A percentile compares a stretch with the other conserved stretches of the same genome.
phyloP scores from a whole-genome alignment of 192 early-diverging fungal genomes.

The Piromyces finnis region DNA sequence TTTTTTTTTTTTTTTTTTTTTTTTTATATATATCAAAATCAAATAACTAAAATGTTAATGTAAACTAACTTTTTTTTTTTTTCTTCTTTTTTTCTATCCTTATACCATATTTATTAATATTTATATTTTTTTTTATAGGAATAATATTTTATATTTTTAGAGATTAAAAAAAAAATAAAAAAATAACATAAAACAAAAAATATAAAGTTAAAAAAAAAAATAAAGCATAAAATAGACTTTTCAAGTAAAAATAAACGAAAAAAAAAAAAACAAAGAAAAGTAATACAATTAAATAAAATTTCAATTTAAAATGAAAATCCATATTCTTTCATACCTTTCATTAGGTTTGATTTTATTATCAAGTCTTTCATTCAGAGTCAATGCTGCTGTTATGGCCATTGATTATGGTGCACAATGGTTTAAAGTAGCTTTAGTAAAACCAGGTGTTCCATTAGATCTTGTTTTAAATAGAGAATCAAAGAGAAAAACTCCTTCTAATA shows the following conservation, averaged over 20 bases:
- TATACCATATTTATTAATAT: too few species aligned
- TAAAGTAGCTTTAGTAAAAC: slow-evolving; percentile 82
- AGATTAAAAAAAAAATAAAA: too few species aligned
- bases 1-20: too few species aligned
- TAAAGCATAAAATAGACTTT: too few species aligned
- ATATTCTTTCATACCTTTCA: background rate
- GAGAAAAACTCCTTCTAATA: slow-evolving; percentile 72
- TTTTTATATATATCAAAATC: too few species aligned
- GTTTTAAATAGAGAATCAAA: slow-evolving; percentile 93
- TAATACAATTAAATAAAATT: background rate
- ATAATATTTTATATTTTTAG: too few species aligned
- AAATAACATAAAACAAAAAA: too few species aligned
- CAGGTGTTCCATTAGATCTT: slow-evolving; percentile 76
- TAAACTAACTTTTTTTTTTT: too few species aligned
- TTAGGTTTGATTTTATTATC: background rate
- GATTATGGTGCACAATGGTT: slow-evolving; percentile 98
- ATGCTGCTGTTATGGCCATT: slow-evolving; percentile 75
- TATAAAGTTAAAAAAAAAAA: too few species aligned
- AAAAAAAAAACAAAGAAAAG: background rate
- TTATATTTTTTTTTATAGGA: too few species aligned
- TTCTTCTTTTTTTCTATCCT: too few species aligned
- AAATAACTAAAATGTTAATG: too few species aligned
- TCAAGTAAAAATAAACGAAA: background rate
- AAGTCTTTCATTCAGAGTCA: background rate
- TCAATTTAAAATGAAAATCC: background rate